phyloP scores from a whole-genome alignment of 2,329 filamentous ascomycete species.

The Cladorrhinum sp. region DNA sequence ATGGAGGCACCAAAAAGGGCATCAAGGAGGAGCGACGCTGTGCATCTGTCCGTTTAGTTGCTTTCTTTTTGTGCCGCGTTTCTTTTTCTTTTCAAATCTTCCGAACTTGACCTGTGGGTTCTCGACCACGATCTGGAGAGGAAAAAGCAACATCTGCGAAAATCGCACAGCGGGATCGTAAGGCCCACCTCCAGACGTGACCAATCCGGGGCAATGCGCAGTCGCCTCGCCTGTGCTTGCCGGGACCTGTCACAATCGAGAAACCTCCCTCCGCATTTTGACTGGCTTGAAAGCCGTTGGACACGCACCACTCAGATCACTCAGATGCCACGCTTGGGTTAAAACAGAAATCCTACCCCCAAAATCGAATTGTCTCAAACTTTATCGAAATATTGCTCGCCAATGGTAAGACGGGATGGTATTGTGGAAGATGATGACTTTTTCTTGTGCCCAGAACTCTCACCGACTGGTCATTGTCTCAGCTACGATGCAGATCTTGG shows the following conservation, averaged over 20 bases:
- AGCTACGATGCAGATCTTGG: constrained; percentile 10
- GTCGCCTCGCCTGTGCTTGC: neutral
- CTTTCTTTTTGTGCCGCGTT: neutral
- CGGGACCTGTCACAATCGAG: constrained; percentile 2
- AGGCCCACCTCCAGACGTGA: neutral
- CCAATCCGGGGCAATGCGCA: neutral
- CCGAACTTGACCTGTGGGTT: neutral
- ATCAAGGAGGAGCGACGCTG: neutral
- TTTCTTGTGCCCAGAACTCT: constrained; percentile 1
- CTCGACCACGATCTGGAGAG: neutral
- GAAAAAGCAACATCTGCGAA: neutral
- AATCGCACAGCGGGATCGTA: neutral
- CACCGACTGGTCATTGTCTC: constrained; percentile 10
- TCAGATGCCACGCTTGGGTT: neutral
- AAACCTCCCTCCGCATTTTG: neutral
- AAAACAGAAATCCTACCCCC: neutral
- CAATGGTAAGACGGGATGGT: constrained; percentile 11
- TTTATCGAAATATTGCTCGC: neutral
- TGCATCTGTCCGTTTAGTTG: neutral
- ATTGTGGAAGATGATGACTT: neutral
- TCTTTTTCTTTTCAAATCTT: neutral
- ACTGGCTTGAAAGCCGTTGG: constrained; percentile 2
- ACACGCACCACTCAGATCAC: neutral
- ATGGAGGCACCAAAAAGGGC: neutral
- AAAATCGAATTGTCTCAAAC: neutral